Evolutionary conservation across 345 rosid species (phyloP).

Genomic region (Hypericum androsaemum): DNA sequence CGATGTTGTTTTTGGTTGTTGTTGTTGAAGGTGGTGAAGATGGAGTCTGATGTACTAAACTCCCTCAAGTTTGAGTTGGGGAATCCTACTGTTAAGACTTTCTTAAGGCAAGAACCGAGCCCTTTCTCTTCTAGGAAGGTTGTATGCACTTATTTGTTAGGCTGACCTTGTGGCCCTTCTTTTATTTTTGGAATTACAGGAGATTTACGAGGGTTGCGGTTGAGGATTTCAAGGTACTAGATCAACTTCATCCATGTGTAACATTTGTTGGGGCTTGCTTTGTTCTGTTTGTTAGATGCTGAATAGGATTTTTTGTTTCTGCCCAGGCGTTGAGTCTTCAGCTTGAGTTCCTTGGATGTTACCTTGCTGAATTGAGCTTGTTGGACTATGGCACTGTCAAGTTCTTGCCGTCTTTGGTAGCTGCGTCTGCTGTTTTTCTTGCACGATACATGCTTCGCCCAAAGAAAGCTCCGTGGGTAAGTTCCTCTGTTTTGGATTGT

Average conservation of each 20-base stretch:
- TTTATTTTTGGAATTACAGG: slow-evolving; percentile 27
- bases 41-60: slow-evolving; percentile 68
- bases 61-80: slow-evolving; percentile 61
- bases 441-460: slow-evolving; percentile 49
- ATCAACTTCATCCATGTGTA: neutral
- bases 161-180: neutral
- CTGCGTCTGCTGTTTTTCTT: slow-evolving; percentile 63
- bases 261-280: neutral
- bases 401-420: slow-evolving; percentile 66
- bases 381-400: slow-evolving; percentile 55
- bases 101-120: slow-evolving; percentile 34
- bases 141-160: neutral
- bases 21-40: slow-evolving; percentile 44
- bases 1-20: neutral
- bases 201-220: slow-evolving; percentile 46
- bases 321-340: slow-evolving; percentile 40
- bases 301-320: neutral
- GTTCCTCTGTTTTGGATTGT: slow-evolving; percentile 3
- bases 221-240: slow-evolving; percentile 43
- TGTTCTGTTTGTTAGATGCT: slow-evolving; percentile 2
- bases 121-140: neutral
- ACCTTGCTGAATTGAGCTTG: slow-evolving; percentile 70
- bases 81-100: slow-evolving; percentile 52
- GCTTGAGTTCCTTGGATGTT: slow-evolving; percentile 64
- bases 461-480: slow-evolving; percentile 65